These are phyloP conservation scores for Dioscorea cayenensis DNA, from an alignment of 116 monocot species.

Conservation along the genomic window DNA sequence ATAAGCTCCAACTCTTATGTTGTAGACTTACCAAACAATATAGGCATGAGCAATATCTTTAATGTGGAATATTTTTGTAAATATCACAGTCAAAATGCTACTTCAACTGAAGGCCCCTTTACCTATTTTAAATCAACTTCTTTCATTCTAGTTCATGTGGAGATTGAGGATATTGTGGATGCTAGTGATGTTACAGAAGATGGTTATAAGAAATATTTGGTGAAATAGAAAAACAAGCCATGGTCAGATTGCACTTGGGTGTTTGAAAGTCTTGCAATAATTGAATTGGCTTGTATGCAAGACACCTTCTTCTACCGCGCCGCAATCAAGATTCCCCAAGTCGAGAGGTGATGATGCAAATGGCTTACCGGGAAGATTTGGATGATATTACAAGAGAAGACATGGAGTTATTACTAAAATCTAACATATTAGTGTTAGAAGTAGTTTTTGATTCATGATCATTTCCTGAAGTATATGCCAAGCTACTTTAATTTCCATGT, in stretches of 20 bases:
- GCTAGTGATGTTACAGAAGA: not conserved
- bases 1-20: not conserved
- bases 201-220: not conserved
- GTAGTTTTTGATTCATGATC: too few relatives aligned
- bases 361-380: not conserved
- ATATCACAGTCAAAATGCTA: not conserved
- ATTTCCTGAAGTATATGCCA: too few relatives aligned
- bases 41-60: not conserved
- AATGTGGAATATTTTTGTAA: not conserved
- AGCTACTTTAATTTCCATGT: too few relatives aligned
- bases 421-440: too few relatives aligned
- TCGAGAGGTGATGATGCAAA: not conserved
- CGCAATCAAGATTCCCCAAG: not conserved
- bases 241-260: not conserved
- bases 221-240: not conserved
- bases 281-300: too few relatives aligned
- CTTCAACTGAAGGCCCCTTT: not conserved
- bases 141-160: not conserved
- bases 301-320: too few relatives aligned
- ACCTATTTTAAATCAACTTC: not conserved
- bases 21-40: not conserved
- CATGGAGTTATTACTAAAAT: too few relatives aligned
- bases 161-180: not conserved
- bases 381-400: not conserved
- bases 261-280: not conserved